phyloP scores from a whole-genome alignment of 805 yeast genomes.

The Saccharomycopsis sp. region DNA sequence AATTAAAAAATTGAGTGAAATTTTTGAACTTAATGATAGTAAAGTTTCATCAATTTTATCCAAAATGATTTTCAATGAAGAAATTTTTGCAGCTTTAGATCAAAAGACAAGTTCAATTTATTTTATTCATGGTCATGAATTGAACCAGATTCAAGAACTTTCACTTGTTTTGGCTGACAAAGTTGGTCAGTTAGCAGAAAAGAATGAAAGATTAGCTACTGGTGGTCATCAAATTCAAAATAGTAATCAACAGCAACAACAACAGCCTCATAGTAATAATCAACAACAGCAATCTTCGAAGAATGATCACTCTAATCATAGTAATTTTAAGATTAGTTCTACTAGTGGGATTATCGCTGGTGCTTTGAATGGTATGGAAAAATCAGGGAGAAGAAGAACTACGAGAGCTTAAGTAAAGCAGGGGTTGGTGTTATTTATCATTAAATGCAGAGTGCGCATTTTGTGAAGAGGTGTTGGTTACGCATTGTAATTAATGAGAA shows the following conservation, averaged over 20 bases:
- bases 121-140: slow-evolving; percentile 71
- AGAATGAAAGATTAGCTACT: slow-evolving; percentile 76
- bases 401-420: too few relatives aligned
- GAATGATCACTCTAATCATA: slow-evolving; percentile 24
- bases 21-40: slow-evolving; percentile 56
- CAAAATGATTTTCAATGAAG: slow-evolving; percentile 72
- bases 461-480: background rate
- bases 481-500: too few relatives aligned
- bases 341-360: slow-evolving; percentile 32
- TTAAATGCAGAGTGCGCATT: too few relatives aligned
- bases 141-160: slow-evolving; percentile 79
- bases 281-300: slow-evolving; percentile 20
- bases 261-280: slow-evolving; percentile 17
- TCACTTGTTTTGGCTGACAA: slow-evolving; percentile 80
- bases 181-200: slow-evolving; percentile 68
- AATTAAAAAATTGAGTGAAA: slow-evolving; percentile 50
- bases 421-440: too few relatives aligned
- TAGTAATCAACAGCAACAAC: slow-evolving; percentile 22
- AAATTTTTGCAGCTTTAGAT: slow-evolving; percentile 68
- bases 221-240: slow-evolving; percentile 56
- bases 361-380: slow-evolving; percentile 33
- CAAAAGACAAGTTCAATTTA: slow-evolving; percentile 55
- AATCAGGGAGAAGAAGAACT: slow-evolving; percentile 25
- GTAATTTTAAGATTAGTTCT: slow-evolving; percentile 26
- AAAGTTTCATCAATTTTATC: slow-evolving; percentile 58